Conservation (phyloP, 2,329 filamentous ascomycete genomes). For the Dactylellina haptotyla region DNA sequence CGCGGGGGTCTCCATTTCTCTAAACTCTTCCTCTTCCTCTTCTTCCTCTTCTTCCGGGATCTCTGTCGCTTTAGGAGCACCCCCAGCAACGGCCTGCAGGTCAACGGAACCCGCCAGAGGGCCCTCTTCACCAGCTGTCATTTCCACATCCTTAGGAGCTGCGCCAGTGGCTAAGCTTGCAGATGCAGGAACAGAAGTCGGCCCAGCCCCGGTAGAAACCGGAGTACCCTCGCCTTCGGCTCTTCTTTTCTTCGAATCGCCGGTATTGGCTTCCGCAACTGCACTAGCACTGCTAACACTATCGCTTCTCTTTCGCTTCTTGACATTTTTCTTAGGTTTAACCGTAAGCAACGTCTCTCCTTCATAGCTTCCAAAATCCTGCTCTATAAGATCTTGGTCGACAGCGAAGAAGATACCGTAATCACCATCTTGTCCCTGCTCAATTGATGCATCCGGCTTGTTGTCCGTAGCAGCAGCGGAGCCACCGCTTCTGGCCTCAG, state of each 20-base stretch:
- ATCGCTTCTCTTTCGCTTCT: slow-evolving; percentile 60
- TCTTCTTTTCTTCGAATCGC: slow-evolving; percentile 50
- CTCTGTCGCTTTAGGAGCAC: neutral
- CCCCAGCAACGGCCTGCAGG: neutral
- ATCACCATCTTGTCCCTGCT: neutral
- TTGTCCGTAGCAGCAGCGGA: slow-evolving; percentile 59
- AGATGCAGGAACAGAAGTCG: neutral
- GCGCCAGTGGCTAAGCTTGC: neutral
- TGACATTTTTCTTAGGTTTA: slow-evolving; percentile 36
- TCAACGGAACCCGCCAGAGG: neutral
- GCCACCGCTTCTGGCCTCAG: slow-evolving; percentile 60
- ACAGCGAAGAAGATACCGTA: slow-evolving; percentile 26
- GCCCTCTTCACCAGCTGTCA: slow-evolving; percentile 35
- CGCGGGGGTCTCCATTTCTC: slow-evolving; percentile 74
- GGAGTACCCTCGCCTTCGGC: slow-evolving; percentile 48
- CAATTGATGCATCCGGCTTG: neutral
- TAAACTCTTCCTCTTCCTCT: slow-evolving; percentile 63
- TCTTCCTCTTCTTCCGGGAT: slow-evolving; percentile 56
- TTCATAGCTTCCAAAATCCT: slow-evolving; percentile 78
- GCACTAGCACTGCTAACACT: slow-evolving; percentile 54
- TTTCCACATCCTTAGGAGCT: slow-evolving; percentile 21
- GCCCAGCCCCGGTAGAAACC: slow-evolving; percentile 55
- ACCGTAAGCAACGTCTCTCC: slow-evolving; percentile 67
- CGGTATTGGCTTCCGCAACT: neutral
- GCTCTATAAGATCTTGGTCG: slow-evolving; percentile 71